Evolutionary conservation across 2,329 filamentous ascomycete species (phyloP), one percentile per base, ranked within the genome.

Genomic region (Aspergillus sp.): DNA sequence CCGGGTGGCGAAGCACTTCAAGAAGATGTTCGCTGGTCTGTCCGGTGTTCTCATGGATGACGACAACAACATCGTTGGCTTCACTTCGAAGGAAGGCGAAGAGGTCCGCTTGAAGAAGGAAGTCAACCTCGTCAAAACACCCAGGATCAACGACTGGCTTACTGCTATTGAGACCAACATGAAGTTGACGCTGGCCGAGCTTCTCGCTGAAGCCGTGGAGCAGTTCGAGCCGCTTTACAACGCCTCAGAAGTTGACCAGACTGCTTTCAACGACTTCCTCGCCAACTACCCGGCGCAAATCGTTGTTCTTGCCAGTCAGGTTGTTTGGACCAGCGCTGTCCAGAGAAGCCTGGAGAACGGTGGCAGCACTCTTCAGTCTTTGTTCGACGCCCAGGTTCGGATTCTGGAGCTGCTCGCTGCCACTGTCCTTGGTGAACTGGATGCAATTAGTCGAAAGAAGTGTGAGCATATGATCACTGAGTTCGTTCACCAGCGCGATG

Each of bases 1-100:
- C 62, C 92, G 95, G 57, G 96, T 99, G 67, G 92, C 95, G 43
- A 99, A 99, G 76, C 96, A 99, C 80, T 92, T 99, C 82, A 94
- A 96, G 76, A 99, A 99, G 83, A 99, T 99, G 95, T 99, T 99
- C 82, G 95, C 96, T 65, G 95, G 95, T 63, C 84, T 99, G 51
- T 94, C 90, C 4, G 95, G 95, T 3, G 85, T 99, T 38, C 82
- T 93, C 45, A 94, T 97, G 82, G 92, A 96, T 67, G 92, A 98
- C 57, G 91, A 97, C 69, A 87, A 88, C 25, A 87, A 91, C 63
- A 98, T 99, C 65, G 89, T 90, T 25, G 94, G 92, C 6, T 94
- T 98, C 70, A 95, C 90, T 2, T 99, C 95, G 0, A 97, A 97
- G 73, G 96, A 99, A 78, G 93, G 90, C 55, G 95, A 99, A 77